phyloP scores from a whole-genome alignment of 768 basidiomycete genomes.

The Trametes gibbosa region DNA sequence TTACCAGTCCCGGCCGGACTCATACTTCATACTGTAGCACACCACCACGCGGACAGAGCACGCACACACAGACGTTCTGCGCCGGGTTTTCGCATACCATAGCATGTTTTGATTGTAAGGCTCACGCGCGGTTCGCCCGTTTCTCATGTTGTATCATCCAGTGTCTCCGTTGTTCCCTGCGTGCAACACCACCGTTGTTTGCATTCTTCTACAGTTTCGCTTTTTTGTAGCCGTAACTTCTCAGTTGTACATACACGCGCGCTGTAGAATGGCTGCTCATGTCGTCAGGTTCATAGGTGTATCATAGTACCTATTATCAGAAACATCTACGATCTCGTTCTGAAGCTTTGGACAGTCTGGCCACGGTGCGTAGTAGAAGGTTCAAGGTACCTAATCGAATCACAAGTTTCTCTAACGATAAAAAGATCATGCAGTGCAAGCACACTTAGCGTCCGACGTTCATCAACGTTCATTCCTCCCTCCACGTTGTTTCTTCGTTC shows the following conservation, averaged over 20 bases:
- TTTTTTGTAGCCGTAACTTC: constrained; percentile 3
- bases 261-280: constrained; percentile 1
- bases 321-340: background rate
- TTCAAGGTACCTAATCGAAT: too few species aligned
- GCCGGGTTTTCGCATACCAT: constrained; percentile 1
- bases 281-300: background rate
- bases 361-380: too few species aligned
- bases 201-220: too few species aligned
- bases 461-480: too few species aligned
- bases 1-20: constrained; percentile 8
- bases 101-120: background rate
- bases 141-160: constrained; percentile 8
- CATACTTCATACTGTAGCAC: constrained; percentile 7
- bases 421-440: too few species aligned
- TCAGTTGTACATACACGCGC: constrained; percentile 7
- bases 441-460: too few species aligned
- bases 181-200: too few species aligned
- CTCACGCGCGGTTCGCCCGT: background rate
- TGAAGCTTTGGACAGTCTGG: too few species aligned
- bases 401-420: too few species aligned
- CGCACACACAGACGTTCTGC: constrained; percentile 7
- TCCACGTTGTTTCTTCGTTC: too few species aligned
- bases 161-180: background rate
- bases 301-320: background rate
- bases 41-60: constrained; percentile 3